Conservation (phyloP, 1,284 basidiomycete genomes). For the Ustilago lituana region DNA sequence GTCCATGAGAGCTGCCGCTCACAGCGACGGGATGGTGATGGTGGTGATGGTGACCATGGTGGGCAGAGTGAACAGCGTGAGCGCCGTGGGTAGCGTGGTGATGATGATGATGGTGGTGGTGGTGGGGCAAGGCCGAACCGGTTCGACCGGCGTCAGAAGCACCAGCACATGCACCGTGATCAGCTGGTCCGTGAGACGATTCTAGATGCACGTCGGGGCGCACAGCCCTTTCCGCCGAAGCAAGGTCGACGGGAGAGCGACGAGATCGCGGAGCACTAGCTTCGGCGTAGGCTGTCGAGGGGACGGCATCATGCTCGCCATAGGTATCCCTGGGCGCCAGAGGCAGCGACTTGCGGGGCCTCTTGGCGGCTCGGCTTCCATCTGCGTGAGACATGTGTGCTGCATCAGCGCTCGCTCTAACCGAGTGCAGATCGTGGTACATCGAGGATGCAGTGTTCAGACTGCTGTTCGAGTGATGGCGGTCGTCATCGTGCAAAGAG, state of each 20-base stretch:
- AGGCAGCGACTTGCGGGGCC: slow-evolving; percentile 36
- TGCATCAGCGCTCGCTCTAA: slow-evolving; percentile 11
- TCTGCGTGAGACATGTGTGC: slow-evolving; percentile 15
- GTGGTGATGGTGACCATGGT: slow-evolving; percentile 39
- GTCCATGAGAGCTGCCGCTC: slow-evolving; percentile 18
- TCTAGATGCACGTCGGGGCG: slow-evolving; percentile 12
- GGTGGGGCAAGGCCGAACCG: slow-evolving; percentile 28
- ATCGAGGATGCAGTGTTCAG: slow-evolving; percentile 23
- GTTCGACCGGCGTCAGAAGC: slow-evolving; percentile 10
- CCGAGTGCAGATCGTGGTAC: slow-evolving; percentile 32
- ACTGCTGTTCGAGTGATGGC: slow-evolving; percentile 5
- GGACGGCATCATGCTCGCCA: slow-evolving; percentile 20
- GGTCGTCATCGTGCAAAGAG: slow-evolving; percentile 33
- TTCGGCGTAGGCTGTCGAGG: slow-evolving; percentile 6
- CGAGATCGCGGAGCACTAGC: slow-evolving; percentile 4
- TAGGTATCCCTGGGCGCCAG: slow-evolving; percentile 24
- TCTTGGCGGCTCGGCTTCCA: slow-evolving; percentile 25
- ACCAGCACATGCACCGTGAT: slow-evolving; percentile 23
- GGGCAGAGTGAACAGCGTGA: slow-evolving; percentile 31
- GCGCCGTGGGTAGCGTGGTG: slow-evolving; percentile 34
- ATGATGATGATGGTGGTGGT: slow-evolving; percentile 53
- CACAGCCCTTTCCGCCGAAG: slow-evolving; percentile 11
- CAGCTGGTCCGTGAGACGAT: slow-evolving; percentile 18
- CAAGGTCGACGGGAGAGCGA: slow-evolving; percentile 16
- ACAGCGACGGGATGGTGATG: slow-evolving; percentile 42